Evolutionary conservation across 345 rosid species (phyloP).

Genomic region (Kernera saxatilis): DNA sequence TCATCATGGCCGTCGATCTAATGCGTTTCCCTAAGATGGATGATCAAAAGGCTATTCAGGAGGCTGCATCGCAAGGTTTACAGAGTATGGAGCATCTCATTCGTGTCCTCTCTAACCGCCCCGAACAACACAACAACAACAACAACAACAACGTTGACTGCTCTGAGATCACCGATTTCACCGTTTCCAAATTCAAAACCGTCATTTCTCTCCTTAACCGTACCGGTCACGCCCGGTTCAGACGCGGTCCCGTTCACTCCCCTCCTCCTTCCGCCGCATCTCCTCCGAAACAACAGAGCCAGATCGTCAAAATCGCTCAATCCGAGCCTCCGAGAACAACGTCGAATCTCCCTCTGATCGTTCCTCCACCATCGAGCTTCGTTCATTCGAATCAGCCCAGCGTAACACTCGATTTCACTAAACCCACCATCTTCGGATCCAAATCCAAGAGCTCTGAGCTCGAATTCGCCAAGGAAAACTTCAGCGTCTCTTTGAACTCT

Average conservation of each 20-base stretch:
- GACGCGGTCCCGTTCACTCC: conserved; percentile 64
- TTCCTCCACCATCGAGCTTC: conserved; percentile 34
- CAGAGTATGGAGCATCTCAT: conserved; percentile 80
- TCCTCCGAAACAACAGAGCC: conserved; percentile 7
- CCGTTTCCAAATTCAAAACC: conserved; percentile 77
- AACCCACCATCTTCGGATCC: conserved; percentile 43
- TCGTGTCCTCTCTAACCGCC: conserved; percentile 53
- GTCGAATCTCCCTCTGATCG: conserved; percentile 7
- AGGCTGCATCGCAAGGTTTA: conserved; percentile 81
- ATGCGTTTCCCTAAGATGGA: conserved; percentile 59
- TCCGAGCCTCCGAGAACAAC: conserved; percentile 8
- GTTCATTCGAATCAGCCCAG: conserved; percentile 50
- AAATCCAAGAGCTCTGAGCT: conserved; percentile 44
- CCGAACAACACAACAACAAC: conserved; percentile 26
- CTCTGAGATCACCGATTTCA: conserved; percentile 54
- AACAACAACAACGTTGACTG: conserved; percentile 46
- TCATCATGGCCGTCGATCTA: conserved; percentile 61
- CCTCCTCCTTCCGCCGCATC: conserved; percentile 25
- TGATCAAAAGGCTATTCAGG: conserved; percentile 71
- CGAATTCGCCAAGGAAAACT: conserved; percentile 65
- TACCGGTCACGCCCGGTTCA: conserved; percentile 89
- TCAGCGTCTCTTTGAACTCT: conserved; percentile 77
- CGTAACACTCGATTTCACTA: conserved; percentile 79
- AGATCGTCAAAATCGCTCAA: conserved; percentile 2
- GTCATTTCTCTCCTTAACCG: conserved; percentile 71